Conservation (phyloP, 2,329 filamentous ascomycete species). For the Scleromitrula shiraiana region DNA sequence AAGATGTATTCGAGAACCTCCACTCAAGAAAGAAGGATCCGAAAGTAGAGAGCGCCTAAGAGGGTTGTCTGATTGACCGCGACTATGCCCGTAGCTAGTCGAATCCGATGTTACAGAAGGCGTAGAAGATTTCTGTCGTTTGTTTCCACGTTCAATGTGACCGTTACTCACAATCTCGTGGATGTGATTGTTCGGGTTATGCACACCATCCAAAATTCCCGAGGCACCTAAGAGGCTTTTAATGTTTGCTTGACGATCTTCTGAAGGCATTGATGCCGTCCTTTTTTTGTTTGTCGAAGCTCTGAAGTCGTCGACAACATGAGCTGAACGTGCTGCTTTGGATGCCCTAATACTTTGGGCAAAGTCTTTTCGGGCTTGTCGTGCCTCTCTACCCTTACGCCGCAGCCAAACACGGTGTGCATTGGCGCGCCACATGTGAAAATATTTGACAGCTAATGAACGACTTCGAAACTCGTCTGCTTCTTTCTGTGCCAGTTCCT, state of each 20-base stretch:
- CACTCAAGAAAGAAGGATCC: conserved; percentile 26
- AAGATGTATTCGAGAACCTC: conserved; percentile 26
- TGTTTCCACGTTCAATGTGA: conserved; percentile 6
- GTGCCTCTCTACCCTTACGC: conserved; percentile 25
- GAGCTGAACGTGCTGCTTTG: conserved; percentile 19
- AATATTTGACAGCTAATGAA: conserved; percentile 26
- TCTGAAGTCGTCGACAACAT: conserved; percentile 28
- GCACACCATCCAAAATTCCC: conserved; percentile 23
- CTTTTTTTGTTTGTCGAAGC: conserved; percentile 16
- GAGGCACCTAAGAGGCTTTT: conserved; percentile 23
- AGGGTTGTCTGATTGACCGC: conserved; percentile 20
- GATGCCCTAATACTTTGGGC: conserved; percentile 23
- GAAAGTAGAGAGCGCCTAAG: conserved; percentile 25
- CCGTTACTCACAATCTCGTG: conserved; percentile 16
- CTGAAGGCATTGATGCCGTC: not conserved
- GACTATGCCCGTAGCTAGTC: conserved; percentile 17
- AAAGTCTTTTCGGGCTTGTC: conserved; percentile 23
- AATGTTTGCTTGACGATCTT: conserved; percentile 17
- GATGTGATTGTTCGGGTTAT: conserved; percentile 16
- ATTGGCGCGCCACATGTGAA: conserved; percentile 23
- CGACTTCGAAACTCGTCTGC: conserved; percentile 23
- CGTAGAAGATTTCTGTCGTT: conserved; percentile 16
- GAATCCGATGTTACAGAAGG: conserved; percentile 14
- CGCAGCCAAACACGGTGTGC: conserved; percentile 21
- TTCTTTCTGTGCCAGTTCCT: conserved; percentile 16